These are phyloP conservation scores for Wallacemonas collosoma DNA, from an alignment of 208 protist species.

Conservation along the genomic window DNA sequence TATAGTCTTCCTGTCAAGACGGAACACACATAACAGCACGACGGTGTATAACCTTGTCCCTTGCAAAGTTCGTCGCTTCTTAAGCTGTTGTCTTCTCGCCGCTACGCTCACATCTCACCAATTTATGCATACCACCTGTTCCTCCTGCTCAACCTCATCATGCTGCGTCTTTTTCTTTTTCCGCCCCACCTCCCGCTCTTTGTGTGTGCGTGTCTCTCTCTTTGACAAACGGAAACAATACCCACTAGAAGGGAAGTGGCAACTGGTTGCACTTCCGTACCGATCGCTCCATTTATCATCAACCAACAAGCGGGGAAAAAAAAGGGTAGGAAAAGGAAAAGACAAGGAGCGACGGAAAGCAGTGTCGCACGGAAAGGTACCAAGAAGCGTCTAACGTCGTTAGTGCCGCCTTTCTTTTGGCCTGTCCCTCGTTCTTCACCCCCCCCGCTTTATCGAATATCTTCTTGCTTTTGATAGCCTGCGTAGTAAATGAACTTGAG, in stretches of 20 bases:
- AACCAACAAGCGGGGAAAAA: background rate
- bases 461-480: too few relatives aligned
- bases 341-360: background rate
- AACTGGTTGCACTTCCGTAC: background rate
- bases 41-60: too few relatives aligned
- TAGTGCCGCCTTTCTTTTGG: too few relatives aligned
- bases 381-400: too few relatives aligned
- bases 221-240: background rate
- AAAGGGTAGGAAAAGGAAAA: background rate
- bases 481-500: too few relatives aligned
- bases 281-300: constrained; percentile 22
- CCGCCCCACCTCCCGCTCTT: constrained; percentile 10
- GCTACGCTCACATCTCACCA: too few relatives aligned
- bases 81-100: too few relatives aligned
- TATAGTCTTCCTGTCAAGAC: too few relatives aligned
- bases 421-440: background rate
- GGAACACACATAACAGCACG: too few relatives aligned
- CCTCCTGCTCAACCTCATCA: background rate
- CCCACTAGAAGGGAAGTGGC: background rate
- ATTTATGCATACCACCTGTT: background rate
- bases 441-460: background rate
- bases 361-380: background rate
- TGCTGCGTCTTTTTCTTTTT: background rate
- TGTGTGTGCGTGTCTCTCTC: background rate
- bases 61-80: too few relatives aligned